Evolutionary conservation across 208 protist genomes (phyloP).

Genomic region (Leishmania martiniquensis): DNA sequence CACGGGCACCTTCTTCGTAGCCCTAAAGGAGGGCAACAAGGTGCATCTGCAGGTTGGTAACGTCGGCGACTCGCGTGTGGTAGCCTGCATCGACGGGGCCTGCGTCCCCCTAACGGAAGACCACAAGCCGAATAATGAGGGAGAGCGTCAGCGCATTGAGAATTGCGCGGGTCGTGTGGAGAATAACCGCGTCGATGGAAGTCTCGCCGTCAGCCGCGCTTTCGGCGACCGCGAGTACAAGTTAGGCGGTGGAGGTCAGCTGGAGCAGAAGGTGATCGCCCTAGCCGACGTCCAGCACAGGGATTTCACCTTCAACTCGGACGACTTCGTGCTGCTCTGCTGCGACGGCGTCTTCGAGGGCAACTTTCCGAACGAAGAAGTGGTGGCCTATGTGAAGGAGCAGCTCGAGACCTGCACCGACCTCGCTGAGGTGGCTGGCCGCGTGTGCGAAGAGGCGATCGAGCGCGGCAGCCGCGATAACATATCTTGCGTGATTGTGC

Average conservation of each 20-base stretch:
- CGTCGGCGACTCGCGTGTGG: constrained; percentile 91
- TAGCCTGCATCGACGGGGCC: constrained; percentile 84
- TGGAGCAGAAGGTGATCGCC: constrained; percentile 91
- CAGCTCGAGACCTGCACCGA: constrained; percentile 75
- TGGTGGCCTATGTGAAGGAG: constrained; percentile 87
- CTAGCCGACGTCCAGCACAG: constrained; percentile 86
- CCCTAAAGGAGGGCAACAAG: constrained; percentile 67
- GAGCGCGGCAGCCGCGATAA: constrained; percentile 92
- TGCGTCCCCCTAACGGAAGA: constrained; percentile 92
- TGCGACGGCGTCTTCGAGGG: constrained; percentile 94
- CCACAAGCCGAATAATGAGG: constrained; percentile 94
- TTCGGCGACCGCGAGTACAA: constrained; percentile 96
- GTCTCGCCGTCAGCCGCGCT: constrained; percentile 93
- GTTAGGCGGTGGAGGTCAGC: constrained; percentile 58
- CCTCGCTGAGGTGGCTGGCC: constrained; percentile 78
- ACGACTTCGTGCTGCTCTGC: constrained; percentile 90
- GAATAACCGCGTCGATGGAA: constrained; percentile 94
- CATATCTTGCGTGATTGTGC: constrained; percentile 92
- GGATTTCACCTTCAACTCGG: constrained; percentile 63
- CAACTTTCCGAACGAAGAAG: constrained; percentile 92
- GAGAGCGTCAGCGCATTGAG: constrained; percentile 88
- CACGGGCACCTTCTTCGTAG: constrained; percentile 91
- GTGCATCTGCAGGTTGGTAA: constrained; percentile 92
- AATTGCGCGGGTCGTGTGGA: constrained; percentile 91
- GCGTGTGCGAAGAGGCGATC: constrained; percentile 89